Evolutionary conservation across 306 rosid genomes (phyloP).

Genomic region (Begonia masoniana): DNA sequence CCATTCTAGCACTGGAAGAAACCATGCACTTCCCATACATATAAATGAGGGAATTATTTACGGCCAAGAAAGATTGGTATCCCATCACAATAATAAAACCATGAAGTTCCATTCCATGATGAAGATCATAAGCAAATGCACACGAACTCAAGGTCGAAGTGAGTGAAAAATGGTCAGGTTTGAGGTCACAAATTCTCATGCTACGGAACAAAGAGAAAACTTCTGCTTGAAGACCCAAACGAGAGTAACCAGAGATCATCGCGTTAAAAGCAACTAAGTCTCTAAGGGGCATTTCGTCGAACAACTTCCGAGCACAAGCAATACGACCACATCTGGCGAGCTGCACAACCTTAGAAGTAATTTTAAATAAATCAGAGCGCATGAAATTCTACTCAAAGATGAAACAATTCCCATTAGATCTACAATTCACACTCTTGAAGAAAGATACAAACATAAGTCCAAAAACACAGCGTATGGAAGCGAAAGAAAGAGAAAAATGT

Average conservation of each 20-base stretch:
- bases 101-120: constrained; percentile 36
- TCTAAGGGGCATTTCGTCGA: constrained; percentile 48
- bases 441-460: no score
- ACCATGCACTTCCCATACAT: constrained; percentile 67
- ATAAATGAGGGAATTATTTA: constrained; percentile 47
- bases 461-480: no score
- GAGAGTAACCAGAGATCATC: constrained; percentile 51
- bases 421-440: no score
- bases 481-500: no score
- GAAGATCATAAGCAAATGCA: constrained; percentile 26
- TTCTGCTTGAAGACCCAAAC: constrained; percentile 35
- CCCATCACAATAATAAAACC: constrained; percentile 40
- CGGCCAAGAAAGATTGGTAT: constrained; percentile 35
- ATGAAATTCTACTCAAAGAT: constrained; percentile 17
- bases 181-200: constrained; percentile 33
- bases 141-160: constrained; percentile 47
- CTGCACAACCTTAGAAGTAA: constrained; percentile 28
- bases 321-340: constrained; percentile 35
- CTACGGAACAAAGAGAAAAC: constrained; percentile 29
- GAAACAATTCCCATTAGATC: no score
- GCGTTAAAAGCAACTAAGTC: constrained; percentile 72
- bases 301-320: constrained; percentile 44
- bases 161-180: constrained; percentile 47
- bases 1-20: constrained; percentile 42
- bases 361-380: constrained; percentile 33